Evolutionary conservation across 2,329 filamentous ascomycete species (phyloP), one percentile per base, ranked within the genome.

Genomic region (Juglanconis sp.): DNA sequence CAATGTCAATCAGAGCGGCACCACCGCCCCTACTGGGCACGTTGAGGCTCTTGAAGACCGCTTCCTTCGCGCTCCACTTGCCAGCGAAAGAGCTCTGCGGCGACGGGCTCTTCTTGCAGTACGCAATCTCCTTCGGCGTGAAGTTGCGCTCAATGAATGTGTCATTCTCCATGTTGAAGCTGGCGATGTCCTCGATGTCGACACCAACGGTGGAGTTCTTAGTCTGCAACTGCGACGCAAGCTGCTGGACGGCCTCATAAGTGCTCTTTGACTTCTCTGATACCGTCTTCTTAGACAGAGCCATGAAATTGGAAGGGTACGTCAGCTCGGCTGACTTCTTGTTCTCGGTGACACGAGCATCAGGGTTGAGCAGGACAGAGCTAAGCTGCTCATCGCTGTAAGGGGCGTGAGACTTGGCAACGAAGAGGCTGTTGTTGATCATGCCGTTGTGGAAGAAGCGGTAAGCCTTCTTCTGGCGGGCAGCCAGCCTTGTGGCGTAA

Each of bases 401-500:
- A 49, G 95, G 96, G 49, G 93, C 84, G 74, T 93, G 88, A 71
- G 85, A 84, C 87, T 99, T 99, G 75, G 96, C 93, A 64, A 96
- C 92, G 77, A 99, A 99, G 76, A 99, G 85, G 66, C 87, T 91
- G 83, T 99, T 98, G 83, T 96, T 97, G 83, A 98, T 93, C 74
- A 99, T 83, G 65, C 94, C 93, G 70, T 96, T 96, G 81, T 99
- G 96, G 87, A 96, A 96, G 86, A 91, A 98, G 65, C 95, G 87
- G 83, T 99, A 99, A 0, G 95, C 92, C 82, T 94, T 97, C 91
- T 97, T 98, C 77, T 99, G 96, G 65, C 95, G 87, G 44, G 92
- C 88, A 71, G 92, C 89, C 17, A 98, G 92, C 84, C 96, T 98
- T 71, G 81, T 79, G 73, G 88, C 89, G 84, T 99, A 99, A 60